Conservation (phyloP, 306 rosid genomes). For the Boehmeria nivea region DNA sequence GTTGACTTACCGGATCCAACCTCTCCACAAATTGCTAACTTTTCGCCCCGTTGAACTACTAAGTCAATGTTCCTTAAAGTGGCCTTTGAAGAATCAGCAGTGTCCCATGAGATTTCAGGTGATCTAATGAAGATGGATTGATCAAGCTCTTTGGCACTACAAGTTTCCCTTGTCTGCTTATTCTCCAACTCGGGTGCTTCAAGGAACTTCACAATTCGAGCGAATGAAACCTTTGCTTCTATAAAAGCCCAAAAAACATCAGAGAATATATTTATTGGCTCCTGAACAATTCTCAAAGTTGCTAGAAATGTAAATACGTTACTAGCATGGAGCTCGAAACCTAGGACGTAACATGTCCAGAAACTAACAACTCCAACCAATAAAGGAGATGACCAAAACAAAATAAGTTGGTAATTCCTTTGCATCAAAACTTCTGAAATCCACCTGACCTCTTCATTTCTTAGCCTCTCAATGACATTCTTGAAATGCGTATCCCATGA, state of each 20-base stretch:
- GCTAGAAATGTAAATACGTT: constrained; percentile 28
- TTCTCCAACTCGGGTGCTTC: constrained; percentile 24
- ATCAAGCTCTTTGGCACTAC: background rate
- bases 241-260: constrained; percentile 24
- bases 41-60: constrained; percentile 21
- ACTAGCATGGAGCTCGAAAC: constrained; percentile 13
- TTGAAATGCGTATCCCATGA: constrained; percentile 32
- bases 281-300: constrained; percentile 29
- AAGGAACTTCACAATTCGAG: constrained; percentile 25
- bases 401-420: constrained; percentile 8
- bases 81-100: constrained; percentile 17
- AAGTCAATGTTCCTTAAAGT: constrained; percentile 19
- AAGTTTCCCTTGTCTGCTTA: constrained; percentile 1
- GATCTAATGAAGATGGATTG: constrained; percentile 10
- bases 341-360: constrained; percentile 30
- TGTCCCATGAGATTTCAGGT: constrained; percentile 25
- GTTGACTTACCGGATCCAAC: constrained; percentile 34
- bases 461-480: constrained; percentile 12
- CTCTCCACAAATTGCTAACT: constrained; percentile 34
- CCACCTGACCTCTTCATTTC: constrained; percentile 22
- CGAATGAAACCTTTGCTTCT: constrained; percentile 26
- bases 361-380: constrained; percentile 19
- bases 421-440: constrained; percentile 5
- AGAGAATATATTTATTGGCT: constrained; percentile 24
- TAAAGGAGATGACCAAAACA: constrained; percentile 30